A percentile compares a stretch with the other conserved stretches of the same genome.
Evolutionary conservation across 192 early-diverging fungal genomes (phyloP).

Genomic region (Coemansia sp.): DNA sequence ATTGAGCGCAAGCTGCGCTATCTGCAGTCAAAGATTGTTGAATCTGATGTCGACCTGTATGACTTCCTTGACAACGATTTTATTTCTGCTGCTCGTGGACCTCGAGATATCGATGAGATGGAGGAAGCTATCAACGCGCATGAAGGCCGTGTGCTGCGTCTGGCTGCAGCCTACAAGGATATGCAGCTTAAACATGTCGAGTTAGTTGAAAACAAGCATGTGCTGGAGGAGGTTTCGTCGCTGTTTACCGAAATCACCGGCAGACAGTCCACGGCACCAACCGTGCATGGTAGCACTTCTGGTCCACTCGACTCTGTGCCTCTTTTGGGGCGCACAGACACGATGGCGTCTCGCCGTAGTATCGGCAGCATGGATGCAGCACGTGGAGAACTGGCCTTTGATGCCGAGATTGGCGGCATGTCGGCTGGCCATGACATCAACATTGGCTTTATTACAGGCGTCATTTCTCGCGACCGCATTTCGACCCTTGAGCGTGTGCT

Average conservation of each 20-base stretch:
- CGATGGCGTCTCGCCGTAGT: constrained; percentile 42
- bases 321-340: constrained; percentile 59
- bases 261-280: constrained; percentile 71
- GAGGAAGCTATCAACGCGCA: constrained; percentile 76
- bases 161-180: constrained; percentile 84
- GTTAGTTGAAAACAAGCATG: constrained; percentile 85
- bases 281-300: neutral
- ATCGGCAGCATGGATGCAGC: constrained; percentile 49
- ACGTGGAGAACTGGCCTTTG: constrained; percentile 21
- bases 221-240: constrained; percentile 70
- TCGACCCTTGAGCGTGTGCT: constrained; percentile 92
- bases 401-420: constrained; percentile 24
- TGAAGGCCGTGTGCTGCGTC: constrained; percentile 77
- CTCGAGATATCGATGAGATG: constrained; percentile 92
- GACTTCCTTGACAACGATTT: constrained; percentile 49
- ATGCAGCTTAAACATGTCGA: constrained; percentile 88
- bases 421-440: constrained; percentile 49
- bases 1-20: constrained; percentile 97
- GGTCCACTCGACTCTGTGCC: constrained; percentile 50
- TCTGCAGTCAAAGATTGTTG: constrained; percentile 75
- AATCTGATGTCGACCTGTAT: constrained; percentile 64
- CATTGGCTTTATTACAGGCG: constrained; percentile 91
- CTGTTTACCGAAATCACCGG: constrained; percentile 60
- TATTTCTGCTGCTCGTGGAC: constrained; percentile 63
- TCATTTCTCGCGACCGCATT: constrained; percentile 80